A percentile compares a stretch with the other conserved stretches of the same genome.
phyloP scores from a whole-genome alignment of 139 green algal genomes.

The Coelastrella sp. region DNA sequence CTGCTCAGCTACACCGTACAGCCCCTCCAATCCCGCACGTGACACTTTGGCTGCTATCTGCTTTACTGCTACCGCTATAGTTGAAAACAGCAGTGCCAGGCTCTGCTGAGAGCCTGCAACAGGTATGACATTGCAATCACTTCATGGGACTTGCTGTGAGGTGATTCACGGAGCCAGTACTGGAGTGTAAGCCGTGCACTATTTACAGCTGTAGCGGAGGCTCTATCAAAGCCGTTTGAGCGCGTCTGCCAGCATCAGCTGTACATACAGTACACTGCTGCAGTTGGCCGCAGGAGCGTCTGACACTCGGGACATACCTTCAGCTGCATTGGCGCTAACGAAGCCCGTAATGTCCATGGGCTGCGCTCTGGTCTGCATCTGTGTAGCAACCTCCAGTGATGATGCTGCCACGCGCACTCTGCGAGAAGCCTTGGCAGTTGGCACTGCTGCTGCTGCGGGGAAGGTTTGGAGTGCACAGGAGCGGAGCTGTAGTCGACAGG shows the following conservation, averaged over 20 bases:
- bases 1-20: constrained; percentile 47
- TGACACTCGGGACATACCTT: not conserved
- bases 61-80: constrained; percentile 10
- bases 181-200: too few species aligned
- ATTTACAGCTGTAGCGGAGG: too few species aligned
- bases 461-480: too few species aligned
- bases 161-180: not conserved
- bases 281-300: not conserved
- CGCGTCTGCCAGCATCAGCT: not conserved
- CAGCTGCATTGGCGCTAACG: not conserved
- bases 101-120: not conserved
- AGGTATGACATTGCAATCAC: not conserved
- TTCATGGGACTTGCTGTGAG: not conserved
- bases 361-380: not conserved
- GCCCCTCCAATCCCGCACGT: constrained; percentile 59
- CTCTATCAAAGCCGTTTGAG: too few species aligned
- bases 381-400: not conserved
- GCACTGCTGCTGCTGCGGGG: too few species aligned
- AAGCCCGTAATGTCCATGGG: not conserved
- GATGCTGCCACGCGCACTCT: too few species aligned
- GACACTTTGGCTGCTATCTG: constrained; percentile 39
- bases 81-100: constrained; percentile 11
- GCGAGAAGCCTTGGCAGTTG: not conserved
- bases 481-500: too few species aligned
- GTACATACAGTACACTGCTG: not conserved